Evolutionary conservation across 805 yeast genomes (phyloP).

Genomic region (Torulaspora delbrueckii): DNA sequence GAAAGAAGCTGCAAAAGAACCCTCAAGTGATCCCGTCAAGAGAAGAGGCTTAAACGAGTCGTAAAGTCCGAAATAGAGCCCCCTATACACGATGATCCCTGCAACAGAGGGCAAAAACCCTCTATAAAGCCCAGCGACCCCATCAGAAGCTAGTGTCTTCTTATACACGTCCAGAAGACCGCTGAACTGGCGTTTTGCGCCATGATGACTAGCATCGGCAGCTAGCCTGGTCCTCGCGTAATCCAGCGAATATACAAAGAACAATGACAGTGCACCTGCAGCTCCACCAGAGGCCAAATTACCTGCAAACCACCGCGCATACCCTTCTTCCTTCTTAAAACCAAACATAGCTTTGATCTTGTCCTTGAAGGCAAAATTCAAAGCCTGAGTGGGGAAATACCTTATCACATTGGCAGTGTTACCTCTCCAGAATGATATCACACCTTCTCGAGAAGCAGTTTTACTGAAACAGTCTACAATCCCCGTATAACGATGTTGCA

Average conservation of each 20-base stretch:
- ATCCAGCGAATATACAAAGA: conserved; percentile 92
- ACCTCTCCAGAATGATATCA: conserved; percentile 92
- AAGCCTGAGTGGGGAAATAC: conserved; percentile 97
- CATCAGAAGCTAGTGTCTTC: conserved; percentile 87
- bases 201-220: conserved; percentile 76
- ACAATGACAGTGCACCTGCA: conserved; percentile 92
- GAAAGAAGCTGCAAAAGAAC: conserved; percentile 88
- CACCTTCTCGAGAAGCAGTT: conserved; percentile 86
- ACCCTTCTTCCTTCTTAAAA: conserved; percentile 81
- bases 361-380: conserved; percentile 95
- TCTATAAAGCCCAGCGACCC: conserved; percentile 94
- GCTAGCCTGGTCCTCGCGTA: conserved; percentile 98
- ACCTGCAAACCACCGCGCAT: conserved; percentile 90
- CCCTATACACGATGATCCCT: conserved; percentile 95
- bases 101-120: conserved; percentile 95
- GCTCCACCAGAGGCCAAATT: conserved; percentile 96
- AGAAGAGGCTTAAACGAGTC: conserved; percentile 91
- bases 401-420: conserved; percentile 96
- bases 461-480: conserved; percentile 84
- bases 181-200: conserved; percentile 88
- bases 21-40: conserved; percentile 83
- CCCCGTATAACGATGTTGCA: conserved; percentile 74
- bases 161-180: conserved; percentile 91
- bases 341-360: conserved; percentile 88
- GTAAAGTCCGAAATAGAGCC: conserved; percentile 92